Conservation (phyloP, 306 rosid species). For the Trifolium fragiferum region DNA sequence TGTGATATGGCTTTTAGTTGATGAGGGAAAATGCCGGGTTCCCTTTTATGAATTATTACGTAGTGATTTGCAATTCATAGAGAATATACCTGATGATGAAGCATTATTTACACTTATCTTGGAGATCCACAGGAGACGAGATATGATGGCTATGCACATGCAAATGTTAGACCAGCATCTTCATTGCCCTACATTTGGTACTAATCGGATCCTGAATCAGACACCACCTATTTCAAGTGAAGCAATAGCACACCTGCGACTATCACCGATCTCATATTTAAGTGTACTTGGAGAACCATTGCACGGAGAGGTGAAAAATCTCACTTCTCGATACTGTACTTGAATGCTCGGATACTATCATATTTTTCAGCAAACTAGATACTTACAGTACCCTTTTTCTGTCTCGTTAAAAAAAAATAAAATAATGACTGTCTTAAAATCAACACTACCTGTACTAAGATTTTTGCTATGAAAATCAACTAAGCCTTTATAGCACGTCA, state of each 20-base stretch:
- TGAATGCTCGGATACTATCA: slow-evolving; percentile 14
- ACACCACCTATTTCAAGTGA: slow-evolving; percentile 73
- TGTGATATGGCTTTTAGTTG: slow-evolving; percentile 97
- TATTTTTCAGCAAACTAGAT: slow-evolving; percentile 12
- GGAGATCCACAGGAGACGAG: slow-evolving; percentile 97
- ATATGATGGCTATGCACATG: slow-evolving; percentile 99
- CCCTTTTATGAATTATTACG: slow-evolving; percentile 95
- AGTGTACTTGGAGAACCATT: slow-evolving; percentile 98
- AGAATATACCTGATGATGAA: slow-evolving; percentile 93
- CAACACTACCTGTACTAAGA: slow-evolving; percentile 7
- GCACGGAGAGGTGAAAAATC: slow-evolving; percentile 87
- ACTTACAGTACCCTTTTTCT: neutral
- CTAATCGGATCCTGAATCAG: slow-evolving; percentile 75
- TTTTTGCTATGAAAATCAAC: slow-evolving; percentile 12
- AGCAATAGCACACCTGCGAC: slow-evolving; percentile 66
- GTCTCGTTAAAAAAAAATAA: neutral
- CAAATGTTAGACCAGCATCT: slow-evolving; percentile 99
- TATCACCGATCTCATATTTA: slow-evolving; percentile 89
- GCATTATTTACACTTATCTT: slow-evolving; percentile 90
- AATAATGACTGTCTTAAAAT: neutral
- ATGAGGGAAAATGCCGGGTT: slow-evolving; percentile 87
- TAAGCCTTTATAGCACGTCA: neutral
- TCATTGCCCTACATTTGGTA: slow-evolving; percentile 97
- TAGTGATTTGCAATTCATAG: slow-evolving; percentile 90
- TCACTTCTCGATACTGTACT: slow-evolving; percentile 33